phyloP scores from a whole-genome alignment of 2,329 filamentous ascomycete species.

The Phyllosticta capitalensis region DNA sequence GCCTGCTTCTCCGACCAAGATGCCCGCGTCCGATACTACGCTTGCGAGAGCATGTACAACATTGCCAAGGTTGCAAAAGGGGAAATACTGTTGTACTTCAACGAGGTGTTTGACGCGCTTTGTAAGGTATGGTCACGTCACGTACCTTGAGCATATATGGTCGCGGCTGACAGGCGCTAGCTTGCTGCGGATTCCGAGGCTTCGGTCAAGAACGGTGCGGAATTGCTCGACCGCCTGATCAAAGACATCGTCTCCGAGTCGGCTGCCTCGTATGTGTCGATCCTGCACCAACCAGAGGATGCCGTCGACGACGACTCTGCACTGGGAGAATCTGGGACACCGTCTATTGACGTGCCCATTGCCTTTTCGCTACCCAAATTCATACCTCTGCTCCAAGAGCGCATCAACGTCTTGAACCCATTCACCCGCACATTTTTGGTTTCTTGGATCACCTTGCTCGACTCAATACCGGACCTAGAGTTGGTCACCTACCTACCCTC shows the following conservation, averaged over 20 bases:
- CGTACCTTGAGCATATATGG: background rate
- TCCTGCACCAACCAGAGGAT: conserved; percentile 58
- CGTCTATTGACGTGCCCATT: conserved; percentile 49
- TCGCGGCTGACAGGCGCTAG: conserved; percentile 38
- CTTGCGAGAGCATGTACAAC: conserved; percentile 99
- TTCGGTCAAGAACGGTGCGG: conserved; percentile 95
- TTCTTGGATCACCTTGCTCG: conserved; percentile 87
- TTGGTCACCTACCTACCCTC: conserved; percentile 86
- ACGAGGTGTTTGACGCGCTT: conserved; percentile 93
- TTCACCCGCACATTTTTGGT: conserved; percentile 93
- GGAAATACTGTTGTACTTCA: conserved; percentile 94
- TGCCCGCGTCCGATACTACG: conserved; percentile 93
- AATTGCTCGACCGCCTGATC: conserved; percentile 85
- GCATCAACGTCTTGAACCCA: conserved; percentile 88
- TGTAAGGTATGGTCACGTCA: conserved; percentile 59
- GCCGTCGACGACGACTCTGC: conserved; percentile 37
- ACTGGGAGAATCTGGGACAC: conserved; percentile 13
- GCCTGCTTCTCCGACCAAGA: conserved; percentile 98
- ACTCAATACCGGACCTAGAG: conserved; percentile 94
- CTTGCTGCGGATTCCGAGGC: conserved; percentile 91
- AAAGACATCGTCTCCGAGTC: conserved; percentile 96
- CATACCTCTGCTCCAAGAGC: conserved; percentile 85
- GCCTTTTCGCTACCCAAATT: conserved; percentile 88
- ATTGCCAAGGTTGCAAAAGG: conserved; percentile 99
- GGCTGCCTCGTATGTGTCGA: conserved; percentile 85